A percentile compares a stretch with the other conserved stretches of the same genome.
Conservation (phyloP, 768 basidiomycete genomes). For the Lyophyllum semitale region DNA sequence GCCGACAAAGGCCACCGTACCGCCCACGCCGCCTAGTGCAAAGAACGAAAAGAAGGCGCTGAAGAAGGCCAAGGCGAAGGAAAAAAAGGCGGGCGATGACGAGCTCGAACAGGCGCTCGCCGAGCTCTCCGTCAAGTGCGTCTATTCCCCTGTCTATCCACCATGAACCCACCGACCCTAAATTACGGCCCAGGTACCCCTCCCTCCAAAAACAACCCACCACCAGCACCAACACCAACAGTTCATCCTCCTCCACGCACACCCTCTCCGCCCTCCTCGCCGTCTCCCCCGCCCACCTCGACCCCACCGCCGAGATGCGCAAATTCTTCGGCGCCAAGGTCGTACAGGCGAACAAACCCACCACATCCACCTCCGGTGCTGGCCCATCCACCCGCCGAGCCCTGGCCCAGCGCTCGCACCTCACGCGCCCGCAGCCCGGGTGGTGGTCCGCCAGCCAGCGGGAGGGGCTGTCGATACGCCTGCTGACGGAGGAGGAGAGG, state of each 20-base stretch:
- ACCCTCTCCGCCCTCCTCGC: conserved; percentile 61
- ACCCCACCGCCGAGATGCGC: conserved; percentile 87
- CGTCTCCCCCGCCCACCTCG: conserved; percentile 81
- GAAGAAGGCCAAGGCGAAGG: conserved; percentile 68
- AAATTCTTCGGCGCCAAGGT: conserved; percentile 94
- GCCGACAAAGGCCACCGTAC: too few species aligned
- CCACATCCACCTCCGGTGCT: conserved; percentile 33
- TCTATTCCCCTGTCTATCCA: background rate
- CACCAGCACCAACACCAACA: too few species aligned
- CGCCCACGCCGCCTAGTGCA: too few species aligned
- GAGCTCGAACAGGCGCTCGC: conserved; percentile 85
- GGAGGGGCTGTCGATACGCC: conserved; percentile 72
- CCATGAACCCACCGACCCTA: background rate
- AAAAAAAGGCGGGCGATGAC: conserved; percentile 65
- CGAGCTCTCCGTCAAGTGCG: conserved; percentile 79
- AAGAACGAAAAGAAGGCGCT: conserved; percentile 57
- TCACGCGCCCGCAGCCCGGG: conserved; percentile 73
- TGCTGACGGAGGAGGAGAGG: conserved; percentile 59
- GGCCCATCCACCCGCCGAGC: conserved; percentile 34
- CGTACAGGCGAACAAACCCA: conserved; percentile 59
- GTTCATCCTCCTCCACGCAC: conserved; percentile 28
- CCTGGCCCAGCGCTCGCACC: conserved; percentile 58
- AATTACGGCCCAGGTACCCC: conserved; percentile 62
- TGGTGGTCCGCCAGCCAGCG: conserved; percentile 76
- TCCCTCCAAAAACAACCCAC: conserved; percentile 41